phyloP scores from a whole-genome alignment of 2,329 filamentous ascomycete genomes.

The Trichoderma sp. region DNA sequence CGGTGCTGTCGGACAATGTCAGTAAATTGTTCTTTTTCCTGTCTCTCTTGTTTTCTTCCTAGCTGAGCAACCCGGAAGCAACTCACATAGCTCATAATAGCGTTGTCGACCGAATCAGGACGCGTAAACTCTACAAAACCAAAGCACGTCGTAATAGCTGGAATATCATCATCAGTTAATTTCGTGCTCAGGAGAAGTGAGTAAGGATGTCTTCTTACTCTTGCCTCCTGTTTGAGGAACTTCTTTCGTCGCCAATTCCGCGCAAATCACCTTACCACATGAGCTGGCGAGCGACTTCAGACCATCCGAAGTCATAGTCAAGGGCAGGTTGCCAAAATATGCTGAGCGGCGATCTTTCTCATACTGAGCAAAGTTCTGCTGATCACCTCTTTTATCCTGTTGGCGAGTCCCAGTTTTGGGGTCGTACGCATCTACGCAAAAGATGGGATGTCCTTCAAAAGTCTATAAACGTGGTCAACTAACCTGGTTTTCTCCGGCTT shows the following conservation, averaged over 20 bases:
- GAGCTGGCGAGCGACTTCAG: slow-evolving; percentile 44
- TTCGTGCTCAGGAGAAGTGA: background rate
- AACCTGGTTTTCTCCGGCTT: too few relatives aligned
- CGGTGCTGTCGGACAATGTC: slow-evolving; percentile 38
- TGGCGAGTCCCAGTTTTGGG: slow-evolving; percentile 32
- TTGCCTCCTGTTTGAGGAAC: slow-evolving; percentile 31
- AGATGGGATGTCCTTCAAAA: slow-evolving; percentile 37
- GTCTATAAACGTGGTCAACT: slow-evolving; percentile 27
- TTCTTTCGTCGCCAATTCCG: slow-evolving; percentile 35
- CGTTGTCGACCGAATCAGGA: slow-evolving; percentile 44
- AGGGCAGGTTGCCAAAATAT: slow-evolving; percentile 53
- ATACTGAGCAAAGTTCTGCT: slow-evolving; percentile 38
- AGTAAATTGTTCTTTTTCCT: background rate
- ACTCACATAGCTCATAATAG: slow-evolving; percentile 46
- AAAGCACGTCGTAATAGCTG: slow-evolving; percentile 36
- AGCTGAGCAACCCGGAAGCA: background rate
- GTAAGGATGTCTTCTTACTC: slow-evolving; percentile 15
- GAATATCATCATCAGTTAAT: background rate
- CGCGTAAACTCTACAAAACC: slow-evolving; percentile 48
- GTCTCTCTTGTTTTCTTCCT: background rate
- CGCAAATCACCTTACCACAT: slow-evolving; percentile 45
- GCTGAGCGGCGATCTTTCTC: slow-evolving; percentile 52
- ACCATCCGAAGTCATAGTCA: slow-evolving; percentile 41
- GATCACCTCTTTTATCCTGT: slow-evolving; percentile 22
- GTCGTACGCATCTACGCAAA: slow-evolving; percentile 36